Conservation (phyloP, 345 rosid species). For the Salix viminalis region DNA sequence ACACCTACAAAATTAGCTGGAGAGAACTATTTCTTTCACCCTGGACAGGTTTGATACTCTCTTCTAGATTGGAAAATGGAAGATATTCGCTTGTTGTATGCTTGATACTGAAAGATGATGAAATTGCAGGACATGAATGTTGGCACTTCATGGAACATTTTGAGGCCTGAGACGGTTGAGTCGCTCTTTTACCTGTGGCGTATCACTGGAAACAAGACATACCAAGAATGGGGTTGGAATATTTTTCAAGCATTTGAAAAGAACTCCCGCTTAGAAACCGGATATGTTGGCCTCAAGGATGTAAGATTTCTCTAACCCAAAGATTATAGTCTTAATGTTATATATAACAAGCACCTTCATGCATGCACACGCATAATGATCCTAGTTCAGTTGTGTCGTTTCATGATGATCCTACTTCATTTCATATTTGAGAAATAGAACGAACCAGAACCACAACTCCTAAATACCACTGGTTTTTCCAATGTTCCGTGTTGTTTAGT, state of each 20-base stretch:
- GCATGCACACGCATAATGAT: background rate
- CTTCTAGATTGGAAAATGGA: background rate
- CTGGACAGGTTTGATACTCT: slow-evolving; percentile 52
- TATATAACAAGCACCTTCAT: background rate
- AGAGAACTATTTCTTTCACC: slow-evolving; percentile 80
- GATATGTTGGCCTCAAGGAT: slow-evolving; percentile 95
- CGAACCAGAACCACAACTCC: background rate
- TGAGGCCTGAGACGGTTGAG: slow-evolving; percentile 95
- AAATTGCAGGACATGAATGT: slow-evolving; percentile 83
- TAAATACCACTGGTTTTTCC: background rate
- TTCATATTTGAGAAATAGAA: background rate
- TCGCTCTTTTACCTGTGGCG: slow-evolving; percentile 97
- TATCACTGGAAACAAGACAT: slow-evolving; percentile 90
- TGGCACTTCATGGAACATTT: slow-evolving; percentile 94
- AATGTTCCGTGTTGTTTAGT: background rate
- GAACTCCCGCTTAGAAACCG: slow-evolving; percentile 74
- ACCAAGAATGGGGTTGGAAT: slow-evolving; percentile 99
- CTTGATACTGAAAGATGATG: background rate
- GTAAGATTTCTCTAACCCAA: slow-evolving; percentile 40
- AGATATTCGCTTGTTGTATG: background rate
- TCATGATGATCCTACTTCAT: background rate
- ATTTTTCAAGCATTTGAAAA: slow-evolving; percentile 91
- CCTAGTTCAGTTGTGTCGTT: background rate
- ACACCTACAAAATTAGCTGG: slow-evolving; percentile 95
- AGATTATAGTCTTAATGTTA: background rate